These are phyloP conservation scores for Triangularia setosa DNA, from an alignment of 2,329 filamentous ascomycete genomes.

Conservation along the genomic window DNA sequence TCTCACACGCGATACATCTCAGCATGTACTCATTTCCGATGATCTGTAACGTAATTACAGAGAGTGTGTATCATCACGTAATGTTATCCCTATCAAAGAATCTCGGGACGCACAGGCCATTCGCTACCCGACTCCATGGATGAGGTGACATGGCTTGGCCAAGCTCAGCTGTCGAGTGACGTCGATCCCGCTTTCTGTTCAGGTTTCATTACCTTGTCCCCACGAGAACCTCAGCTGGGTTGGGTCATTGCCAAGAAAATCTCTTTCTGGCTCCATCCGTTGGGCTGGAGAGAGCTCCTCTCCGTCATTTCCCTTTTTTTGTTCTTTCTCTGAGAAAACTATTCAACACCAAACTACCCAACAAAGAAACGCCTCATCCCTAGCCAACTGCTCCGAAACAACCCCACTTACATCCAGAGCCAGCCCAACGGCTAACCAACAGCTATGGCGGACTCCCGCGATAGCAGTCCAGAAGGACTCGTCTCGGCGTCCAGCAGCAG, in stretches of 20 bases:
- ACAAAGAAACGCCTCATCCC: not conserved
- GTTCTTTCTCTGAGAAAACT: not conserved
- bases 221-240: not conserved
- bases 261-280: not conserved
- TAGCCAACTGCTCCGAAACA: not conserved
- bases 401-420: not conserved
- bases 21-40: not conserved
- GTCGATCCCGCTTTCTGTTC: not conserved
- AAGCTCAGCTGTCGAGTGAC: not conserved
- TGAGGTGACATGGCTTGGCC: not conserved
- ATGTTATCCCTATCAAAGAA: not conserved
- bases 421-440: not conserved
- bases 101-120: not conserved
- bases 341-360: not conserved
- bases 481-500: not conserved
- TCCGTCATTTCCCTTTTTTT: not conserved
- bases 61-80: not conserved
- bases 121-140: not conserved
- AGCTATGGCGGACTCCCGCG: slow-evolving; percentile 3
- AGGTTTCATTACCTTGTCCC: not conserved
- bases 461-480: not conserved
- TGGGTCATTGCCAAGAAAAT: not conserved
- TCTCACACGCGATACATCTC: not conserved
- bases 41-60: not conserved
- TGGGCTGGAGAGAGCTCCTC: not conserved